phyloP scores from a whole-genome alignment of 2,329 filamentous ascomycete species.

The Xylariaceae sp. region DNA sequence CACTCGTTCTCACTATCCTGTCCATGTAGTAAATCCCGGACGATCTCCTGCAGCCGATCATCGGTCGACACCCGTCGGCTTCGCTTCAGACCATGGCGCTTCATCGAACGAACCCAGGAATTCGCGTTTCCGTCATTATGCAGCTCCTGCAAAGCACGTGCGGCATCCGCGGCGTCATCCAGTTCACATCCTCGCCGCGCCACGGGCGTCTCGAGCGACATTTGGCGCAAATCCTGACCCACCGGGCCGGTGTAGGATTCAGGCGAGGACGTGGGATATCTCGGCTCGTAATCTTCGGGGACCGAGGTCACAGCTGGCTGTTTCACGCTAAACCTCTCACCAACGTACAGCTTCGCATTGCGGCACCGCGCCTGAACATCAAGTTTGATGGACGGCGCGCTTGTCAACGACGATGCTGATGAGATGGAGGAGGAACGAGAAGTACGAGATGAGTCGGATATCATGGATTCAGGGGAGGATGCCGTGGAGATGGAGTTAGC shows the following conservation, averaged over 20 bases:
- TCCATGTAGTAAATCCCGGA: constrained; percentile 54
- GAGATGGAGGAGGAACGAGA: constrained; percentile 62
- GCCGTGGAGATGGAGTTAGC: constrained; percentile 58
- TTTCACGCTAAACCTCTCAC: constrained; percentile 50
- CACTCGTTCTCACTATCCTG: constrained; percentile 34
- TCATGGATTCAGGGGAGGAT: constrained; percentile 63
- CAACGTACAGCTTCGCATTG: constrained; percentile 49
- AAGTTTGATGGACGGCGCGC: constrained; percentile 55
- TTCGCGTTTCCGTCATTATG: constrained; percentile 46
- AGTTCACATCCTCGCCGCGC: constrained; percentile 43
- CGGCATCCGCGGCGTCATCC: constrained; percentile 50
- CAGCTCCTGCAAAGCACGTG: constrained; percentile 54
- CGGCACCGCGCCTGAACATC: constrained; percentile 60
- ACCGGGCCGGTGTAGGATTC: constrained; percentile 52
- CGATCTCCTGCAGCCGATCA: constrained; percentile 59
- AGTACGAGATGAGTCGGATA: constrained; percentile 56
- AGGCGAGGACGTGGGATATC: constrained; percentile 48
- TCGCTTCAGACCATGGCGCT: constrained; percentile 49
- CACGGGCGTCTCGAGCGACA: constrained; percentile 45
- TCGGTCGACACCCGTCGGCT: constrained; percentile 56
- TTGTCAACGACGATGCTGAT: constrained; percentile 55
- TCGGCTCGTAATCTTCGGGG: constrained; percentile 51
- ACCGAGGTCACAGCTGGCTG: constrained; percentile 49
- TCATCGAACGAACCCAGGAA: constrained; percentile 32
- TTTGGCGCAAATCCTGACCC: constrained; percentile 46